Base-by-base conservation (phyloP, 2,329 filamentous ascomycete species). In the Phialemonium atrogriseum region DNA sequence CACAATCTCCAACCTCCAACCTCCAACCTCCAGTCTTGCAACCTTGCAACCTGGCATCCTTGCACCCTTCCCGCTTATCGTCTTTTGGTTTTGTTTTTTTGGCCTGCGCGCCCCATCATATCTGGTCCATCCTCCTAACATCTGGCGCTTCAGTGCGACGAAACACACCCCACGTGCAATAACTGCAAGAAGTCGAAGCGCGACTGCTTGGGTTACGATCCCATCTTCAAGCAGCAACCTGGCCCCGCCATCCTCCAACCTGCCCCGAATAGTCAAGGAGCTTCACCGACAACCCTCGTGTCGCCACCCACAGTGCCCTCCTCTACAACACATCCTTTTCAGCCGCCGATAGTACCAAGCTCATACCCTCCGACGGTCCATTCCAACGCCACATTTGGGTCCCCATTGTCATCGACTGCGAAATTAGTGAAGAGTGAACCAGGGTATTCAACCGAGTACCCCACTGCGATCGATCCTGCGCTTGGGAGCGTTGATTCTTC, bases 181-280 rank as follows among this genome's bases (percentile, higher is more conserved):
- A 86, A 91, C 53, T 91, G 84, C 62, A 80, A 81, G 52, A 91
- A 91, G 58, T 87, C 82, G 45, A 91, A 89, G 61, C 83, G 84
- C 50, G 84, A 89, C 49, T 91, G 84, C 51, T 55, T 87, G 29
- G 84, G 84, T 34, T 91, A 91, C 72, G 84, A 91, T 50, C 84
- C 84, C 22, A 84, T 89, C 49, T 91, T 89, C 64, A 84, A 86
- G 59, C 73, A 73, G 44, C 73, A 80, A 41, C 76, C 80, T 47
- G 75, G 77, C 32, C 81, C 81, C 18, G 70, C 81, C 28, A 73
- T 77, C 41, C 81, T 86, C 40, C 84, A 89, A 54, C 73, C 81
- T 13, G 76, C 77, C 10, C 75, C 78, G 34, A 74, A 70, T 33
- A 45, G 27, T 34, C 45, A 48, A 32, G 59, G 59, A 42, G 52